Evolutionary conservation across 106 monocot species (phyloP).

Genomic region (Dioscorea zingiberensis): DNA sequence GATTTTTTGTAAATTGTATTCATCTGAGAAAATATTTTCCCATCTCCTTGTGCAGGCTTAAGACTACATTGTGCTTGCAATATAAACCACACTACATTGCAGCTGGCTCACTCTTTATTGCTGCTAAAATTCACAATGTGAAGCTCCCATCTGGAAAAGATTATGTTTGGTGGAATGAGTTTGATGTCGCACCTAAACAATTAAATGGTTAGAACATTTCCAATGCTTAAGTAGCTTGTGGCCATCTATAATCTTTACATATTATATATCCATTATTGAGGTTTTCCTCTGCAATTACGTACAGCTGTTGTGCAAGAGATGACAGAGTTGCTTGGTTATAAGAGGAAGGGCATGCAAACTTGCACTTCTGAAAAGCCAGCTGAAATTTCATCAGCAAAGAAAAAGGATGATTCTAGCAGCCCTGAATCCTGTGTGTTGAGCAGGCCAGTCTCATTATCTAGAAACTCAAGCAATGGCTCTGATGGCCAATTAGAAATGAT

Average conservation of each 20-base stretch:
- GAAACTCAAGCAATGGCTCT: conserved; percentile 20
- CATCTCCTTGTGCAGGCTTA: conserved; percentile 35
- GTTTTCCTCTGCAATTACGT: neutral
- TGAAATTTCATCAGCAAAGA: conserved; percentile 2
- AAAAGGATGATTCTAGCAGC: conserved; percentile 25
- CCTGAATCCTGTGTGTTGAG: conserved; percentile 55
- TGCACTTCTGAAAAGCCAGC: conserved; percentile 13
- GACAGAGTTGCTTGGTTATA: conserved; percentile 25
- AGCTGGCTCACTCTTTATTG: conserved; percentile 62
- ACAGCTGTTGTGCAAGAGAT: conserved; percentile 44
- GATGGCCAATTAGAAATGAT: neutral
- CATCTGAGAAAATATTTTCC: neutral
- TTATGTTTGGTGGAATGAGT: conserved; percentile 68
- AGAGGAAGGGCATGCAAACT: conserved; percentile 7
- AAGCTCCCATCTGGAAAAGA: conserved; percentile 39
- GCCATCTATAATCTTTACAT: neutral
- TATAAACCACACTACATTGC: conserved; percentile 75
- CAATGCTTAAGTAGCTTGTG: neutral
- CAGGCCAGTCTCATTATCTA: conserved; percentile 10
- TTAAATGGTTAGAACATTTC: conserved; percentile 41
- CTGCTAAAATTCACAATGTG: conserved; percentile 52
- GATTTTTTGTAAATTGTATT: neutral
- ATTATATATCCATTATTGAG: neutral
- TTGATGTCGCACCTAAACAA: conserved; percentile 43
- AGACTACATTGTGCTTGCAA: conserved; percentile 64